Conservation (phyloP, 768 basidiomycete species). For the Zangia roseola region DNA sequence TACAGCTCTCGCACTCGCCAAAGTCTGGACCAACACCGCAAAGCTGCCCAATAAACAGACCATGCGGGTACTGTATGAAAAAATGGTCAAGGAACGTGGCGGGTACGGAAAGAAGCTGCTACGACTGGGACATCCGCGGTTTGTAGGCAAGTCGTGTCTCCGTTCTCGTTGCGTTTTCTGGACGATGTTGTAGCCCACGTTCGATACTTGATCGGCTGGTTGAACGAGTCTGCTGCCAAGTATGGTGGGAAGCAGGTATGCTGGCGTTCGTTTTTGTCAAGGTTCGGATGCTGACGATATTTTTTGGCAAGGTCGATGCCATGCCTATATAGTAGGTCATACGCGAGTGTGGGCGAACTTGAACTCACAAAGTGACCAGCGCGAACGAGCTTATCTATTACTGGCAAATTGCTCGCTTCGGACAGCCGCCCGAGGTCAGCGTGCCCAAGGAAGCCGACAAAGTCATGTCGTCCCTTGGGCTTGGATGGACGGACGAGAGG, state of each 20-base stretch:
- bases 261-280: background rate
- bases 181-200: background rate
- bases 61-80: constrained; percentile 3
- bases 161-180: background rate
- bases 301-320: background rate
- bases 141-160: background rate
- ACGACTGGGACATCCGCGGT: background rate
- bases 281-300: background rate
- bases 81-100: constrained; percentile 7
- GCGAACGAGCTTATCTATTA: background rate
- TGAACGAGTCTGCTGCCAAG: constrained; percentile 10
- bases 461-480: background rate
- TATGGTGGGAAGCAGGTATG: constrained; percentile 21
- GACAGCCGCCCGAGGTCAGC: background rate
- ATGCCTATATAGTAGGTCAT: constrained; percentile 1
- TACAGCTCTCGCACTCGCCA: constrained; percentile 8
- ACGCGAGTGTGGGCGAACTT: too few species aligned
- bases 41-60: constrained; percentile 5
- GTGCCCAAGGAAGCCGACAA: background rate
- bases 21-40: constrained; percentile 14
- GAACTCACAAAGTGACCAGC: background rate
- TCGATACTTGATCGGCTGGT: constrained; percentile 4
- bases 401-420: background rate
- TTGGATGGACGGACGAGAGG: background rate
- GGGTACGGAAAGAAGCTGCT: constrained; percentile 10